Evolutionary conservation across 352 stramenopile species (phyloP), one percentile per base, ranked within the genome.

Genomic region (Globisporangium camurandrum): DNA sequence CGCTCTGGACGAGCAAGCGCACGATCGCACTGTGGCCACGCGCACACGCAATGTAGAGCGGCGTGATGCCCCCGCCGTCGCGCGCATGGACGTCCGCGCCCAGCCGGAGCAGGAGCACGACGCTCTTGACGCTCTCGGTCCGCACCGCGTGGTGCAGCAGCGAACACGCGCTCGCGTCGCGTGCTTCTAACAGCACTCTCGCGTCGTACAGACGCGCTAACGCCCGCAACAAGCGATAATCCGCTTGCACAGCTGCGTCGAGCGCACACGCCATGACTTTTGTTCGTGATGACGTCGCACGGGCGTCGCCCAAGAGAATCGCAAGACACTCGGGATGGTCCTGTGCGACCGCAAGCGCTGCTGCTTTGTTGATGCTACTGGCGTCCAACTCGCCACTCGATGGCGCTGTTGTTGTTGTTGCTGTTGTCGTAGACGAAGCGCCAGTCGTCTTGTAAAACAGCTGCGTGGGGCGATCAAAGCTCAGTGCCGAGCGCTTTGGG

Each of bases 1-100:
- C 76, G 11, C 72, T 73, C 40, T 80, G 51, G 19, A 93, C 42
- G 20, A 93, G 58, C 34, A 78, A 49, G 36, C 71, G 66, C 38
- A 84, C 81, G 30, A 88, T 77, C 33, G 66, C 57, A 23, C 67
- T 67, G 46, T 84, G 68, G 20, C 81, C 81, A 16, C 76, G 69
- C n/a, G 81, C 81, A 20, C 72, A 86, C 10, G 78, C 80, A 55
- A 88, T 73, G 57, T 88, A 93, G 44, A 93, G 54, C 33, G 81
- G 67, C 17, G 76, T 67, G 68, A 93, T 86, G 26, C 78, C 66
- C 24, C 66, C 70, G 23, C 66, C 64, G 56, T 89, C 78, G 27
- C 62, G 69, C 26, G 72, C 70, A 46, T 85, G 67, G 41, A 88
- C 76, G 49, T 88, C 75, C 2, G 78, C 61, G 12, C 75, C 81